Percentiles rank a stretch among this genome's conserved stretches.
Evolutionary conservation across 2,329 filamentous ascomycete genomes (phyloP).

Genomic region (Torrubiellomyces zombiae): DNA sequence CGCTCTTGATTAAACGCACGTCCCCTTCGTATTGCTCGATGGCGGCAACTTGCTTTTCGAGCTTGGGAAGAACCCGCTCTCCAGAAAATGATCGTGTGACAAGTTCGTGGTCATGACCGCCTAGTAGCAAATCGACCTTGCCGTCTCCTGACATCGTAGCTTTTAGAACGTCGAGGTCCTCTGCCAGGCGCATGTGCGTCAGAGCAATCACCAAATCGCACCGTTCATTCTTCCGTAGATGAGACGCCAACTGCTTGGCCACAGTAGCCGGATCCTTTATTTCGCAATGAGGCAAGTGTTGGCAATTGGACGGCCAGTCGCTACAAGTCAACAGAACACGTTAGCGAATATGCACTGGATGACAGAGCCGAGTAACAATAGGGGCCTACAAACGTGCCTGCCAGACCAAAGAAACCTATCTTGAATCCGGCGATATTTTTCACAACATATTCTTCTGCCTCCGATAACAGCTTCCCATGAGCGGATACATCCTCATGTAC

Average conservation of each 20-base stretch:
- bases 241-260: constrained; percentile 2
- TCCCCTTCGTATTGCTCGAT: no score
- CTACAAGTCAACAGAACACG: no score
- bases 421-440: constrained; percentile 2
- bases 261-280: constrained; percentile 4
- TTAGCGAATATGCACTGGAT: no score
- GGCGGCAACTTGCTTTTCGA: no score
- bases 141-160: constrained; percentile 5
- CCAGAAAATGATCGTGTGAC: no score
- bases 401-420: constrained; percentile 6
- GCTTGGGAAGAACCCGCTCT: no score
- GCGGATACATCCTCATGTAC: neutral
- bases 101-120: constrained; percentile 11
- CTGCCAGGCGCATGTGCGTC: constrained; percentile 10
- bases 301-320: constrained; percentile 6
- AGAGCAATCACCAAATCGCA: constrained; percentile 11
- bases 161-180: constrained; percentile 5
- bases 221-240: constrained; percentile 4
- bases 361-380: neutral
- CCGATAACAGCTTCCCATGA: constrained; percentile 3
- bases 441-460: constrained; percentile 2
- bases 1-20: no score
- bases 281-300: constrained; percentile 4
- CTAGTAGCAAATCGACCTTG: constrained; percentile 9
- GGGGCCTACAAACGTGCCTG: constrained; percentile 4